Base-by-base conservation (phyloP, 148 eudicot species). In the Cornus suecica region DNA sequence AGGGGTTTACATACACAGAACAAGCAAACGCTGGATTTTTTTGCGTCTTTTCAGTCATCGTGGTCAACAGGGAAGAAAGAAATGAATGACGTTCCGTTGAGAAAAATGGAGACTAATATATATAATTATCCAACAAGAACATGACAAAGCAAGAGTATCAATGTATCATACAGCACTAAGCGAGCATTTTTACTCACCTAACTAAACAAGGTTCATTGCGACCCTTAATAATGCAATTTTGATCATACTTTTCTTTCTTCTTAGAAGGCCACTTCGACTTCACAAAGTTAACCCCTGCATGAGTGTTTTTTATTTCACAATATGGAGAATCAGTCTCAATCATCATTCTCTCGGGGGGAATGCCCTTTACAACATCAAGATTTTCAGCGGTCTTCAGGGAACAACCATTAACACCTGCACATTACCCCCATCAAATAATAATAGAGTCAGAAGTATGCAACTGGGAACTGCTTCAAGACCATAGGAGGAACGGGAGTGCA, bases 301-400 rank as follows among this genome's bases (percentile, higher is more conserved):
- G 97, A 56, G 99, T 93, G 75, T 86, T 95, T 83, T 93, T 95
- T 77, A 95, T 91, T 66, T 93, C 99, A 84, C 99, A 95, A 72
- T 95, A 95, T 26, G 99, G 99, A 60, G 99, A 88, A 88, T 95
- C 99, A 16, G 99, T 95, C 80, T 95, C 99, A 77, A 95, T 95
- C 97, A 95, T 92, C 92, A 95, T 88, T 74, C 90, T 85, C 73
- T 93, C 97, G 30, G 85, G 60, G 66, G 99, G 99, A 73, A 95
- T 88, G 76, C 94, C 90, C 79, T 82, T 91, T 64, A 95, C 90
- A 75, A 87, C 97, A 37, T 93, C 97, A 79, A 95, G 92, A 79
- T 95, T 95, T 77, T 93, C 97, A 69, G 89, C 81, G 48, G 87
- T 90, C 87, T 89, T 95, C 68, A 95, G 81, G 73, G 99, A 95